Evolutionary conservation across 345 rosid genomes (phyloP).

Genomic region (Draba incana): DNA sequence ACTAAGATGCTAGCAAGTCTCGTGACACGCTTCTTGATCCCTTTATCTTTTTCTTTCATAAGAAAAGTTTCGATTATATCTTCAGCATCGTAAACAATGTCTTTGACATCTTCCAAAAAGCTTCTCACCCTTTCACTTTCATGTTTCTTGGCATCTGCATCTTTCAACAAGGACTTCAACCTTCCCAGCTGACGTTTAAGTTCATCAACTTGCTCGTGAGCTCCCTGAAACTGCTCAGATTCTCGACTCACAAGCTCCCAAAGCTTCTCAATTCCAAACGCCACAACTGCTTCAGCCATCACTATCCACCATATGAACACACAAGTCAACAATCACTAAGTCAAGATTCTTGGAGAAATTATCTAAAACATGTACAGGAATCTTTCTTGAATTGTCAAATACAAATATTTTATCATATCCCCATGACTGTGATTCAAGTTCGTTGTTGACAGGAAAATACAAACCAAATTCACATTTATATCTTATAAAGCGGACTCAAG

Average conservation of each 20-base stretch:
- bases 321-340: too few relatives aligned
- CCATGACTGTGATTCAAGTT: too few relatives aligned
- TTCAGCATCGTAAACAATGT: conserved; percentile 39
- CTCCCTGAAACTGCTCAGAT: background rate
- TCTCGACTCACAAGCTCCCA: too few relatives aligned
- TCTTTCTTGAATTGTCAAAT: background rate
- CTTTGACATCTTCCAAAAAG: conserved; percentile 40
- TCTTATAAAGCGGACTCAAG: too few relatives aligned
- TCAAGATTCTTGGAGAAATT: background rate
- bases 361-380: background rate
- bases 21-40: background rate
- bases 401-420: too few relatives aligned
- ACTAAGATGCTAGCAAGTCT: background rate
- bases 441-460: too few relatives aligned
- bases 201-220: conserved; percentile 9
- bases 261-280: too few relatives aligned
- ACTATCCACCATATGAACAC: too few relatives aligned
- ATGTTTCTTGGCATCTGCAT: conserved; percentile 29
- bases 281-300: too few relatives aligned
- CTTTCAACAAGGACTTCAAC: conserved; percentile 39
- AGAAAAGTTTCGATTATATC: conserved; percentile 41
- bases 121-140: conserved; percentile 40
- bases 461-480: too few relatives aligned
- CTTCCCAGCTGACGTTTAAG: conserved; percentile 34
- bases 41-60: conserved; percentile 8